A percentile compares a stretch with the other conserved stretches of the same genome.
phyloP scores from a whole-genome alignment of 1,284 basidiomycete genomes.

The Flammula alnicola region DNA sequence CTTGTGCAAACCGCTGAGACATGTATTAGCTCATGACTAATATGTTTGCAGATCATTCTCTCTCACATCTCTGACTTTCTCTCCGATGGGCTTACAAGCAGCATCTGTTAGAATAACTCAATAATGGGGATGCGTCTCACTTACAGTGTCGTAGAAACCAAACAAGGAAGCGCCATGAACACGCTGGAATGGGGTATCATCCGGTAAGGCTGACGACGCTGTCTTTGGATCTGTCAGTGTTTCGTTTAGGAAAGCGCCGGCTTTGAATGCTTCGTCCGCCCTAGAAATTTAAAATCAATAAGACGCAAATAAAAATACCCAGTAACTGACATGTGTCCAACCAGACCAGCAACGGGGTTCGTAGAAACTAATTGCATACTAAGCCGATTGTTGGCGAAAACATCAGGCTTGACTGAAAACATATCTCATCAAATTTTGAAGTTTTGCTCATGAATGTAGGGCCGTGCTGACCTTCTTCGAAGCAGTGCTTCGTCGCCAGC shows the following conservation, averaged over 20 bases:
- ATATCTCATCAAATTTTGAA: too few species aligned
- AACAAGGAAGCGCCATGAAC: background rate
- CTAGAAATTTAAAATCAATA: constrained; percentile 20
- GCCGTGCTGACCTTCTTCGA: constrained; percentile 17
- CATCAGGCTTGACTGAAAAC: too few species aligned
- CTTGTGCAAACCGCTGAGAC: constrained; percentile 26
- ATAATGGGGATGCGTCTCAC: background rate
- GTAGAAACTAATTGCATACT: too few species aligned
- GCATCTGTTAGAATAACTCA: background rate
- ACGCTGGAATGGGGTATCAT: background rate
- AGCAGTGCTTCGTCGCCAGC: background rate
- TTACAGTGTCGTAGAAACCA: constrained; percentile 4
- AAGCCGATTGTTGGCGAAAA: too few species aligned
- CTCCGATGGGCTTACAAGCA: background rate
- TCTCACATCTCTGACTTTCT: constrained; percentile 5
- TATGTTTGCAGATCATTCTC: constrained; percentile 12
- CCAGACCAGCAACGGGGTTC: too few species aligned
- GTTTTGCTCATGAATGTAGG: constrained; percentile 26
- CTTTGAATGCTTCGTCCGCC: constrained; percentile 33
- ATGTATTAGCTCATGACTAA: constrained; percentile 5
- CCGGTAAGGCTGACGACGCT: background rate
- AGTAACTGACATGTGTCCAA: constrained; percentile 26
- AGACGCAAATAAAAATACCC: background rate
- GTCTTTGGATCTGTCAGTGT: background rate
- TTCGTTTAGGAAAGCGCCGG: background rate